Evolutionary conservation across 2,329 filamentous ascomycete genomes (phyloP).

Genomic region (Leptoxyphium fumago): DNA sequence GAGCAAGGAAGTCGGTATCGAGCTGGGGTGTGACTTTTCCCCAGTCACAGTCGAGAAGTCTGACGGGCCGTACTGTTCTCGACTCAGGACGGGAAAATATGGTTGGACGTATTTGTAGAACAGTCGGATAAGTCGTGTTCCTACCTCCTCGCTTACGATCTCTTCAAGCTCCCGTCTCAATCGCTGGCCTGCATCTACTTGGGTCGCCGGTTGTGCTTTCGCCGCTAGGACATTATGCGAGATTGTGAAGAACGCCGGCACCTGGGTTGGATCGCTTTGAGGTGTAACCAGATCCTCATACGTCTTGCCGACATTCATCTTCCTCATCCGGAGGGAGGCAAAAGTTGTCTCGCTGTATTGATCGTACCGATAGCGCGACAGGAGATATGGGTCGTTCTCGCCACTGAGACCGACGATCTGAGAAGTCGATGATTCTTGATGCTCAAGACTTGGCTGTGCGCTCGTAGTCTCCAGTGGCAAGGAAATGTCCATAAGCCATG

Average conservation of each 20-base stretch:
- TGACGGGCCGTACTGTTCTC: slow-evolving; percentile 12
- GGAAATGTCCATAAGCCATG: slow-evolving; percentile 7
- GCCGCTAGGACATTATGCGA: slow-evolving; percentile 20
- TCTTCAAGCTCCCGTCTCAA: slow-evolving; percentile 18
- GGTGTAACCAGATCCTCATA: too few relatives aligned
- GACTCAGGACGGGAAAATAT: slow-evolving; percentile 29
- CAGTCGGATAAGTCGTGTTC: slow-evolving; percentile 25
- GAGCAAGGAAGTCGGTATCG: slow-evolving; percentile 24
- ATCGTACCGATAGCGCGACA: slow-evolving; percentile 20
- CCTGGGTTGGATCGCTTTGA: neutral
- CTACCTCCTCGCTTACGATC: slow-evolving; percentile 18
- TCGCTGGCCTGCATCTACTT: slow-evolving; percentile 10
- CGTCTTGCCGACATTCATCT: slow-evolving; percentile 12
- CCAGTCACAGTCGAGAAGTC: neutral
- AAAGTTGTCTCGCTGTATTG: slow-evolving; percentile 20
- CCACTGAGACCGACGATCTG: slow-evolving; percentile 20
- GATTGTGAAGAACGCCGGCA: slow-evolving; percentile 21
- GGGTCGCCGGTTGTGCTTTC: slow-evolving; percentile 21
- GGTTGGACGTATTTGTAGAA: slow-evolving; percentile 30
- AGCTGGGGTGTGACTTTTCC: slow-evolving; percentile 15
- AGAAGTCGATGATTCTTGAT: slow-evolving; percentile 17
- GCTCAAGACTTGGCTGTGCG: slow-evolving; percentile 18
- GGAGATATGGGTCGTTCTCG: slow-evolving; percentile 19
- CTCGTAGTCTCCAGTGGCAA: slow-evolving; percentile 15
- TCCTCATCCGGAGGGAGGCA: slow-evolving; percentile 18